Conservation (phyloP, 2,329 filamentous ascomycete species). For the Phyllosticta capitalensis region DNA sequence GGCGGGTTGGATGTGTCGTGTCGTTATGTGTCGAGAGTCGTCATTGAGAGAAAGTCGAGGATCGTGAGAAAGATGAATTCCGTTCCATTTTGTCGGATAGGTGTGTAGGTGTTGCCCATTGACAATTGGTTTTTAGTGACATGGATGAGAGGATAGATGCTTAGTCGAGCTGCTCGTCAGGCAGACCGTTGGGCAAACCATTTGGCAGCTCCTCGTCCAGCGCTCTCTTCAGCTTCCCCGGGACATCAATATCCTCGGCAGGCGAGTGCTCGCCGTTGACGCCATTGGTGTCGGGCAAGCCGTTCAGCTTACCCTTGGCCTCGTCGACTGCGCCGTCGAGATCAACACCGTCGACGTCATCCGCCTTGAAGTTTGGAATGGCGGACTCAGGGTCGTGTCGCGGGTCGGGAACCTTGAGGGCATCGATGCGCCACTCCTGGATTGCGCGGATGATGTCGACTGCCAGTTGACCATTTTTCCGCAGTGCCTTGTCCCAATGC, state of each 20-base stretch:
- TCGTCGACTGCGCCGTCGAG: conserved; percentile 20
- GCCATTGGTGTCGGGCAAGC: conserved; percentile 16
- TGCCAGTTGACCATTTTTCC: conserved; percentile 45
- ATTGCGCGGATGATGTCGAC: conserved; percentile 46
- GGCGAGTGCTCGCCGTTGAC: conserved; percentile 1
- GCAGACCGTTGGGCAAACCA: conserved; percentile 23
- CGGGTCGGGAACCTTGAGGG: conserved; percentile 40
- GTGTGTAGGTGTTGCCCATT: no score
- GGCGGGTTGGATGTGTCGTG: no score
- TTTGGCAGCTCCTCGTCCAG: conserved; percentile 20
- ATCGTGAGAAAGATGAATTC: no score
- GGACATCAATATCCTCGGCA: conserved; percentile 13
- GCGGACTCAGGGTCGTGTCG: conserved; percentile 35
- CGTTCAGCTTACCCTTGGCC: conserved; percentile 17
- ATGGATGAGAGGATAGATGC: no score
- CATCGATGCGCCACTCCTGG: conserved; percentile 45
- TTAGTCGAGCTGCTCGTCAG: conserved; percentile 17
- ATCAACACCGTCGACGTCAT: conserved; percentile 24
- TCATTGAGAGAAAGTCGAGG: no score
- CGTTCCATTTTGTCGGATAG: no score
- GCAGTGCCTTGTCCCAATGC: conserved; percentile 46
- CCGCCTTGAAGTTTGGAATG: conserved; percentile 16
- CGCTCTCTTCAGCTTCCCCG: conserved; percentile 15
- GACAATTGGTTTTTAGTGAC: no score
- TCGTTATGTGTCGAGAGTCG: no score